Percentiles rank a stretch among this genome's conserved stretches.
phyloP scores from a whole-genome alignment of 257 asterid genomes.

The Buddleja alternifolia region DNA sequence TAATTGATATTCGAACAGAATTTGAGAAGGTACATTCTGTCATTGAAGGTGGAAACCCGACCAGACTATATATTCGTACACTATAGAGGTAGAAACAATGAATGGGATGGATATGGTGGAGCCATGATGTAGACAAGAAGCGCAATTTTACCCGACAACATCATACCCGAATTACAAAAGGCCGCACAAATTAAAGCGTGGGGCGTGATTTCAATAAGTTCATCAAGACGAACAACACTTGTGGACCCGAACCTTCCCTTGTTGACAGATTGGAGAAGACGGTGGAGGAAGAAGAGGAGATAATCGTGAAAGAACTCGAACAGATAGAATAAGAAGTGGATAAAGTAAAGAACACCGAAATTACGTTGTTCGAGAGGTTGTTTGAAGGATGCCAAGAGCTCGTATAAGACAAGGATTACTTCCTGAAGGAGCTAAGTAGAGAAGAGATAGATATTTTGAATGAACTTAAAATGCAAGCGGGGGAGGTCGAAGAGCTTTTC shows the following conservation, averaged over 20 bases:
- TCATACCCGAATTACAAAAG: constrained; percentile 68
- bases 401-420: constrained; percentile 65
- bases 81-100: constrained; percentile 86
- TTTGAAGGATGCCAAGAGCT: constrained; percentile 77
- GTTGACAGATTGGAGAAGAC: constrained; percentile 90
- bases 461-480: constrained; percentile 84
- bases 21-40: constrained; percentile 78
- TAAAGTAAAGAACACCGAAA: constrained; percentile 64
- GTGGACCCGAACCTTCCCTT: constrained; percentile 94
- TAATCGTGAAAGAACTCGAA: constrained; percentile 75
- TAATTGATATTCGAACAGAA: background rate
- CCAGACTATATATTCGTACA: constrained; percentile 86
- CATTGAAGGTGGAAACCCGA: constrained; percentile 67
- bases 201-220: constrained; percentile 73
- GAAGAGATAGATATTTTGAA: constrained; percentile 83
- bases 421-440: constrained; percentile 65
- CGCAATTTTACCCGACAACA: constrained; percentile 73
- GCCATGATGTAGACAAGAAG: constrained; percentile 87
- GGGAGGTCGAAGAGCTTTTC: constrained; percentile 78
- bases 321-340: constrained; percentile 79
- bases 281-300: constrained; percentile 90
- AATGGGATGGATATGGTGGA: constrained; percentile 99
- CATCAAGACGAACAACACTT: constrained; percentile 73
- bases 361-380: constrained; percentile 57
- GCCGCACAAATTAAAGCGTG: constrained; percentile 73